Base-by-base conservation (phyloP, 768 basidiomycete genomes). In the Leucogyrophana mollusca region DNA sequence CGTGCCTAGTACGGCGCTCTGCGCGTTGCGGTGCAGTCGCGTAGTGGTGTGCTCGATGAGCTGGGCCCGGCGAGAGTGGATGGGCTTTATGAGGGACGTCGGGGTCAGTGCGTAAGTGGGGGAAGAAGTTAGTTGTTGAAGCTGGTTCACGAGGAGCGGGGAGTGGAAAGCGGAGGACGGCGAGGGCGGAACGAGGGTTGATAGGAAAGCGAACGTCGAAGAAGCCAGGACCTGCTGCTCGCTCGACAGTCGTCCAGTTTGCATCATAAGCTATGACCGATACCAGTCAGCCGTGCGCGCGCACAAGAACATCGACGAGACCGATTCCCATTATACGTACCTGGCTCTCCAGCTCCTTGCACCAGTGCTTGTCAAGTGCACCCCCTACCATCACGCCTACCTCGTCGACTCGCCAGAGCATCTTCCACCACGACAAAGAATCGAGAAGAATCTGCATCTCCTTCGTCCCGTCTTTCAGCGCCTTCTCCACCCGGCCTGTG, bases 11-110 rank as follows among this genome's bases (percentile, higher is more conserved):
- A 83, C 72, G 2, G 73, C 72, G 9, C 70, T 70, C 56, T 90
- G 86, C 4, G 79, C 87, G 16, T 79, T 70, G n/a, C 77, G 56
- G 55, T 90, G 86, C 23, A 91, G 69, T 14, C 71, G 71, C 7
- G 72, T 66, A 3, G 82, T 85, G 13, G 84, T 78, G 45, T 76
- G 71, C 34, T 64, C 58, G n/a, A 72, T 63, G 37, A 90, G 67
- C 54, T 85, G 82, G 9, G 56, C 57, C 41, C 75, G 73, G 3
- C 87, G 77, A 8, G 66, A 57, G 46, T 66, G 56, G 40, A 89
- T 65, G 1, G 86, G 84, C 2, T 53, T 54, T 0, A 69, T 77
- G 22, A 89, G 73, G 10, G 73, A 69, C 11, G 57, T 53, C 9
- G 79, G 66, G 8, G 67, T 62, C 18, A 88, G 64, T 11, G 52